Evolutionary conservation across 2,329 filamentous ascomycete genomes (phyloP).

Genomic region (Ophiostoma ulmi): DNA sequence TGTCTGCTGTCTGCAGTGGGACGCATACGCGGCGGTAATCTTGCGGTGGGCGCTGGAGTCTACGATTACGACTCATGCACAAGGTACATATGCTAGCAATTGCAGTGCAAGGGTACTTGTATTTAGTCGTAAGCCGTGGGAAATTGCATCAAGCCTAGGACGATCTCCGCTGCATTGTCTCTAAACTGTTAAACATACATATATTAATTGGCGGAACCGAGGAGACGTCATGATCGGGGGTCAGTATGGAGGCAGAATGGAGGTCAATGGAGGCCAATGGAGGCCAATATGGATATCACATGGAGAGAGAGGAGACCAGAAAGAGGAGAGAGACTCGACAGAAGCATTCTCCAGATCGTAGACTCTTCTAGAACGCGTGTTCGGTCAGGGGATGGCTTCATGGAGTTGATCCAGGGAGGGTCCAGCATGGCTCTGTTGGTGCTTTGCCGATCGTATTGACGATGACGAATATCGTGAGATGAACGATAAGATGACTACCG

Average conservation of each 20-base stretch:
- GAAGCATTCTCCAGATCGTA: slow-evolving; percentile 8
- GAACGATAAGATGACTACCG: neutral
- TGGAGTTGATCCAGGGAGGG: neutral
- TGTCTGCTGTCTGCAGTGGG: neutral
- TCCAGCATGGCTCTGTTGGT: neutral
- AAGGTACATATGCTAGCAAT: neutral
- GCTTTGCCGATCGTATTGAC: neutral
- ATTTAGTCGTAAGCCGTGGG: neutral
- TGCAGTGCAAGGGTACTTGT: neutral
- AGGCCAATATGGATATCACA: neutral
- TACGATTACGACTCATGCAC: neutral
- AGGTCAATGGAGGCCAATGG: neutral
- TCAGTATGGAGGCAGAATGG: neutral
- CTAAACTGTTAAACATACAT: neutral
- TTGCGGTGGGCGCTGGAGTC: neutral
- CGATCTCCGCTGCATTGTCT: neutral
- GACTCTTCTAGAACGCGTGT: slow-evolving; percentile 7
- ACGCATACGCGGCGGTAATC: slow-evolving; percentile 12
- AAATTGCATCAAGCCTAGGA: neutral
- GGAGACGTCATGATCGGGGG: neutral
- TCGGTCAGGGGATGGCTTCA: neutral
- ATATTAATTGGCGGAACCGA: neutral
- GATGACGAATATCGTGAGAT: neutral
- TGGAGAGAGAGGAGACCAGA: neutral
- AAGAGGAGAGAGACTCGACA: no score